Evolutionary conservation across 345 rosid species (phyloP), one percentile per base, ranked within the genome.

Genomic region (Eucalyptus microcorys): DNA sequence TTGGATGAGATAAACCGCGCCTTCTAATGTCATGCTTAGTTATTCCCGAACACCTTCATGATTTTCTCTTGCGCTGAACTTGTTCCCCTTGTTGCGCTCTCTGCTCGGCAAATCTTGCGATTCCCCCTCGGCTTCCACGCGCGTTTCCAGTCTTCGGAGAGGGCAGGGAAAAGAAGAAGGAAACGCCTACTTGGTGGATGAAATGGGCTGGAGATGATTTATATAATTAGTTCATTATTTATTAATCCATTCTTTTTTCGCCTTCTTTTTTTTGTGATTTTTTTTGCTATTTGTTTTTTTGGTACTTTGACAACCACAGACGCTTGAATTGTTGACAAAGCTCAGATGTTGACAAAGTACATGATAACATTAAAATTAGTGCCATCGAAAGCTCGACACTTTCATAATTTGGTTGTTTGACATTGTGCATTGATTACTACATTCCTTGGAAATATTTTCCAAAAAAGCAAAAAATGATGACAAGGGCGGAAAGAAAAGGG

Each of bases 21-120:
- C 57, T 52, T 52, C 24, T 52, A 52, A 52, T 52, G 57, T 52
- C 57, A 52, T 52, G 57, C 57, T 52, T 19, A 3, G 24, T 3
- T 7, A 52, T 52, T 52, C 55, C 24, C 9, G 4, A 52, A 52
- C 55, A 52, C 10, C 55, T 52, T 17, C 8, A 19, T 19, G 21
- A 17, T 3, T 1, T 52, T 19, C 55, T 52, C 24, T 52, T 1
- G 8, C 24, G 24, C 55, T 52, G 9, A 52, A 7, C 55, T 52
- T 2, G 57, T 19, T 52, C 57, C 24, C 24, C 24, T 52, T 10
- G 1, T 0, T 0, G 24, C 2, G 24, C 10, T 13, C 2, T 19
- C 10, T 2, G 4, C 10, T 52, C 1, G 26, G 10, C 24, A 10
- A 7, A 52, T 52, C 24, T 19, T 3, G 57, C 26, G 26, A 52